Percentiles rank a stretch among this genome's conserved stretches.
Evolutionary conservation across 2,329 filamentous ascomycete species (phyloP).

Genomic region (Epicoccum sorghinum): DNA sequence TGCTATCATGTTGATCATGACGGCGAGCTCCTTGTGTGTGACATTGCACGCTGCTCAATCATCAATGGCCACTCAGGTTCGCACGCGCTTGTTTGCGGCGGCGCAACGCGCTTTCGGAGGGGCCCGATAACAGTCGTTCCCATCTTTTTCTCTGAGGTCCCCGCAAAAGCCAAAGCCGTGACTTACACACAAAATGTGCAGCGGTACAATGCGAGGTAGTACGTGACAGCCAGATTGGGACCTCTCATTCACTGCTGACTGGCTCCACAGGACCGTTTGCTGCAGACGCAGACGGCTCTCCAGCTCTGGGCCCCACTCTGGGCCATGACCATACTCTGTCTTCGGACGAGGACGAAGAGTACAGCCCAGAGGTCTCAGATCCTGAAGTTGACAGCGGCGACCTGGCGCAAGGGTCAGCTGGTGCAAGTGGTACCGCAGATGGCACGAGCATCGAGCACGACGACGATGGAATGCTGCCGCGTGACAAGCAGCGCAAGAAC

Average conservation of each 20-base stretch:
- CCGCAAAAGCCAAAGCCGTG: constrained; percentile 17
- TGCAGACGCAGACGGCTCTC: constrained; percentile 45
- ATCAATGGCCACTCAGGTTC: constrained; percentile 17
- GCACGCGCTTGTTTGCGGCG: constrained; percentile 14
- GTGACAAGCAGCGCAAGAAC: constrained; percentile 68
- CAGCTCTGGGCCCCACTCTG: constrained; percentile 38
- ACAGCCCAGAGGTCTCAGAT: constrained; percentile 40
- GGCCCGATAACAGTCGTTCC: constrained; percentile 19
- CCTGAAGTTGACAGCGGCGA: constrained; percentile 24
- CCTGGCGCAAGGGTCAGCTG: constrained; percentile 23
- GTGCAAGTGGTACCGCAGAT: constrained; percentile 29
- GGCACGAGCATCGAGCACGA: constrained; percentile 34
- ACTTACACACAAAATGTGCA: constrained; percentile 20
- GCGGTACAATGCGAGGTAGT: constrained; percentile 39
- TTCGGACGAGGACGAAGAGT: constrained; percentile 46
- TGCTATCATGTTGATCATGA: not conserved
- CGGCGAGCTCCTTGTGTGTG: not conserved
- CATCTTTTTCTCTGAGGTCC: constrained; percentile 14
- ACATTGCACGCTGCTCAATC: not conserved
- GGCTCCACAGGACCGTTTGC: constrained; percentile 31
- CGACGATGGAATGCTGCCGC: constrained; percentile 49
- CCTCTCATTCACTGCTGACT: constrained; percentile 3
- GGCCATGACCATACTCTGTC: constrained; percentile 42
- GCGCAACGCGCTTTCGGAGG: constrained; percentile 15
- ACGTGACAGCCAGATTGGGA: constrained; percentile 3